Conservation (phyloP, 1,139 yeast species). For the Waltiozyma sp. region DNA sequence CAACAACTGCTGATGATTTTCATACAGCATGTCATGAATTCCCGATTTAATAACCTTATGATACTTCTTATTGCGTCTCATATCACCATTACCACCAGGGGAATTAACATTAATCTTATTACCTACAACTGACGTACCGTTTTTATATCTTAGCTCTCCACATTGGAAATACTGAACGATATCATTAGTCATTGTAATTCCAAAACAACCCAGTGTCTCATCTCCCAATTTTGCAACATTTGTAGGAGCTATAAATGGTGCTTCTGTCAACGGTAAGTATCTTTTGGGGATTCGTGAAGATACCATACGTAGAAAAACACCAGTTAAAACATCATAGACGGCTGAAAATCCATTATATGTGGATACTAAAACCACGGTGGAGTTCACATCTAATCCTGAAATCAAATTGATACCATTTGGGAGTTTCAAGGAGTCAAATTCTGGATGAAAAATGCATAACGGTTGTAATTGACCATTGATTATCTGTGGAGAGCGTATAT, state of each 20-base stretch:
- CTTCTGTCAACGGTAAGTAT: constrained; percentile 22
- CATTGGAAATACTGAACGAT: constrained; percentile 52
- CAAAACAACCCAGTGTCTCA: constrained; percentile 35
- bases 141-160: constrained; percentile 29
- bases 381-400: constrained; percentile 30
- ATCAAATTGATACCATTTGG: constrained; percentile 22
- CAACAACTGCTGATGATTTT: constrained; percentile 15
- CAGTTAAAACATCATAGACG: constrained; percentile 53
- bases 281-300: constrained; percentile 36
- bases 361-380: constrained; percentile 42
- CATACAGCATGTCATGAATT: constrained; percentile 23
- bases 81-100: constrained; percentile 10
- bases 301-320: constrained; percentile 39
- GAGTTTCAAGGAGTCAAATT: constrained; percentile 20
- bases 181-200: constrained; percentile 45
- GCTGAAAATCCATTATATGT: constrained; percentile 56
- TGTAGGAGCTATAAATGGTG: constrained; percentile 26
- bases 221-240: constrained; percentile 30
- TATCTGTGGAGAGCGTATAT: constrained; percentile 25
- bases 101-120: constrained; percentile 21
- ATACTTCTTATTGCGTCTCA: constrained; percentile 11
- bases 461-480: constrained; percentile 17
- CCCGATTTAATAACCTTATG: constrained; percentile 21
- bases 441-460: constrained; percentile 18
- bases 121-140: constrained; percentile 3